Evolutionary conservation across 2,329 filamentous ascomycete genomes (phyloP), one percentile per base, ranked within the genome.

Genomic region (Stagonosporopsis tanaceti): DNA sequence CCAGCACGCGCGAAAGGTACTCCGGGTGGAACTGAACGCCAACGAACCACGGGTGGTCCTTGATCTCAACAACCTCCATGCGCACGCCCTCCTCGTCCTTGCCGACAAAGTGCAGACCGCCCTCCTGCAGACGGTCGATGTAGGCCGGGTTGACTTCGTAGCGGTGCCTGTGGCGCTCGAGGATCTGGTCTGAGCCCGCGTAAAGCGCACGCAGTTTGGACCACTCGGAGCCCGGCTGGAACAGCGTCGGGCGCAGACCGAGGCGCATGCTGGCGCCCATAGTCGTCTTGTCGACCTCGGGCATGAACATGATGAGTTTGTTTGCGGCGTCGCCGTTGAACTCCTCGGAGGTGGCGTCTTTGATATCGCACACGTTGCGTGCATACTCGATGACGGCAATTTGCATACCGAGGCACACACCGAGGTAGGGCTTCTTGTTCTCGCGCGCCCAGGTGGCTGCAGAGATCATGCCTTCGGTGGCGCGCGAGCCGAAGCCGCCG

Each of bases 321-420:
- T 93, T 82, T 45, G 87, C 80, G n/a, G 87, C 84, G 3, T 80
- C 71, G 82, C 24, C 82, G 74, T 85, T 76, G 62, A 88, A 82
- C 64, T 89, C 86, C 52, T 81, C 81, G 6, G 82, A 85, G 4
- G 81, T 82, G 1, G 85, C 86, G 40, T 81, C 77, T 3, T 78
- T 76, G 61, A 93, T 82, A 27, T 85, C 85, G 77, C 87, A 90
- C 1, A 94, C 81, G 64, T 92, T 88, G 39, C 93, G 87, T 1
- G 93, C 92, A 67, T 87, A 92, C 77, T 98, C 93, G 65, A 97
- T 90, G 44, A 97, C 92, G 20, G 94, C 93, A 44, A 97, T 85
- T 76, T 98, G 95, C 88, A 97, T 92, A 55, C 93, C 93, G 22
- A 97, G 82, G 74, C 94, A 97, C 62, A 98, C 90, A 57, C 95